phyloP scores from a whole-genome alignment of 2,329 filamentous ascomycete genomes.

The Venturiaceae sp. region DNA sequence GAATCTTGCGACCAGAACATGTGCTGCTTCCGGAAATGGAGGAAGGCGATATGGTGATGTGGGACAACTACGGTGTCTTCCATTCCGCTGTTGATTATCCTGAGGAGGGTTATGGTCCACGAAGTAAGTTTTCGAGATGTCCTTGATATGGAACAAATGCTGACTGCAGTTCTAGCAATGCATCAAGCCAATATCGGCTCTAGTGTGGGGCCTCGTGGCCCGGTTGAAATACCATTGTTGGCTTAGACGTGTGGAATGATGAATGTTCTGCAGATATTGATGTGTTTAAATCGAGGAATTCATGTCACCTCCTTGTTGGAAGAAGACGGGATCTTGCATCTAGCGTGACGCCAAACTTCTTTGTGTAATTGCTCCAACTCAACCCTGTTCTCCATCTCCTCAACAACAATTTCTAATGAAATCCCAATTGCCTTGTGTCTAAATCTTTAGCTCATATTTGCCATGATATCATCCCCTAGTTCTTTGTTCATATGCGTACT shows the following conservation, averaged over 20 bases:
- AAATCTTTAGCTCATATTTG: too few relatives aligned
- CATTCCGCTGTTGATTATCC: conserved; percentile 37
- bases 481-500: too few relatives aligned
- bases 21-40: conserved; percentile 29
- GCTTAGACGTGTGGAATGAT: background rate
- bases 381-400: too few relatives aligned
- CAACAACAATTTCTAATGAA: too few relatives aligned
- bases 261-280: too few relatives aligned
- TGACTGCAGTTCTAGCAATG: conserved; percentile 30
- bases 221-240: conserved; percentile 14
- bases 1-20: conserved; percentile 33
- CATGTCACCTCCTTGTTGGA: too few relatives aligned
- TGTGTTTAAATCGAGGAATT: too few relatives aligned
- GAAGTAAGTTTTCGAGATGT: background rate
- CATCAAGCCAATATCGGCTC: conserved; percentile 37
- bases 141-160: background rate
- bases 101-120: conserved; percentile 10
- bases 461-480: too few relatives aligned
- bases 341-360: too few relatives aligned
- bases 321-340: too few relatives aligned
- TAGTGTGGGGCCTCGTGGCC: conserved; percentile 17
- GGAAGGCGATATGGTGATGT: conserved; percentile 36
- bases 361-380: too few relatives aligned
- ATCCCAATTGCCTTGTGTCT: too few relatives aligned
- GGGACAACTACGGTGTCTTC: conserved; percentile 29